These are phyloP conservation scores for Nadsonia commutata DNA, from an alignment of 1,139 yeast genomes.

Conservation along the genomic window DNA sequence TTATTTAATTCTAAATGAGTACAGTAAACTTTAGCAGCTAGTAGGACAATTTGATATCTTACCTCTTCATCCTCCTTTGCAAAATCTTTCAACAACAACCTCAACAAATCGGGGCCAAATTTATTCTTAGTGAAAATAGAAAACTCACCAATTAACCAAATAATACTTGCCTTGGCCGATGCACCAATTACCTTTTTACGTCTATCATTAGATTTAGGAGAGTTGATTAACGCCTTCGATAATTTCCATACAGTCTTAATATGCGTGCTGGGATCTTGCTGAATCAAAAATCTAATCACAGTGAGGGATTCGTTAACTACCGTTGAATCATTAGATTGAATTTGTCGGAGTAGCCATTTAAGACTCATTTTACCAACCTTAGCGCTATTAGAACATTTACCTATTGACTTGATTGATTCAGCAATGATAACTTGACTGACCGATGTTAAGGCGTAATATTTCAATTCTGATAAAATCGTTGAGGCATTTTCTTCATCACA, in stretches of 20 bases:
- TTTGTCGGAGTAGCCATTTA: conserved; percentile 34
- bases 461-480: conserved; percentile 48
- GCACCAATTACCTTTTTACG: conserved; percentile 7
- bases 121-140: conserved; percentile 28
- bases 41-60: conserved; percentile 53
- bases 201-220: conserved; percentile 13
- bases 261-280: conserved; percentile 37
- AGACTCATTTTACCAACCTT: conserved; percentile 19
- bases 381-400: conserved; percentile 30
- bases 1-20: conserved; percentile 30
- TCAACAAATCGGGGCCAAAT: conserved; percentile 66
- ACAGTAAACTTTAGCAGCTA: conserved; percentile 62
- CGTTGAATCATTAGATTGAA: conserved; percentile 18
- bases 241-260: conserved; percentile 29
- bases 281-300: conserved; percentile 59
- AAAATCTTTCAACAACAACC: conserved; percentile 43
- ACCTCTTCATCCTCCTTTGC: conserved; percentile 43
- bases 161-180: conserved; percentile 62
- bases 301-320: conserved; percentile 47
- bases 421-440: conserved; percentile 28
- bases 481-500: conserved; percentile 39
- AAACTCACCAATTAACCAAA: conserved; percentile 89
- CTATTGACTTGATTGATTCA: conserved; percentile 48
- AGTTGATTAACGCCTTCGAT: conserved; percentile 16
- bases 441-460: conserved; percentile 41